These are phyloP conservation scores for Coemansia sp. DNA, from an alignment of 192 early-diverging fungal genomes.

Conservation along the genomic window DNA sequence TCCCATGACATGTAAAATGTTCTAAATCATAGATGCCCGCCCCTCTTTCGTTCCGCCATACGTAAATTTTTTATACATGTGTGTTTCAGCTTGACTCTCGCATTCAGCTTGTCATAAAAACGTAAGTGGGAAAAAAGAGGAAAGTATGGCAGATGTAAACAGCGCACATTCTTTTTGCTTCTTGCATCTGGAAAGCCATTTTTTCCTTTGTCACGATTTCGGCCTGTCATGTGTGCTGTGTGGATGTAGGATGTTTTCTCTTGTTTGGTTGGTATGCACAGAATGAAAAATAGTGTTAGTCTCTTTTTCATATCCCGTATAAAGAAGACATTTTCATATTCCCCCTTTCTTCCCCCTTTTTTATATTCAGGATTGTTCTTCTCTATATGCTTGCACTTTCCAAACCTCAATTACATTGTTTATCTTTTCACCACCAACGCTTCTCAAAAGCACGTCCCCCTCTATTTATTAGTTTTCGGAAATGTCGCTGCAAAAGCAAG, in stretches of 20 bases:
- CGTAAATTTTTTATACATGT: neutral
- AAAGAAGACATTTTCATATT: neutral
- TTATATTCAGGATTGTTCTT: too few relatives aligned
- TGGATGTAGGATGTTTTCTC: neutral
- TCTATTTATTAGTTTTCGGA: too few relatives aligned
- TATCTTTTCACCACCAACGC: neutral
- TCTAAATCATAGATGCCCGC: neutral
- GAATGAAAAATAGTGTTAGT: neutral
- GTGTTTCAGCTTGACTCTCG: neutral
- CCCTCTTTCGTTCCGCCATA: neutral
- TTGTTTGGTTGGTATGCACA: neutral
- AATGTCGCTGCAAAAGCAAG: conserved; percentile 11
- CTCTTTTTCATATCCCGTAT: neutral
- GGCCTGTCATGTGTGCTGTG: neutral
- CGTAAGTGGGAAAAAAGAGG: conserved; percentile 4
- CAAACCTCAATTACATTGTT: too few relatives aligned
- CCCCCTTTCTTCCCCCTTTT: neutral
- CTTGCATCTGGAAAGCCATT: neutral
- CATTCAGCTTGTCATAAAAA: neutral
- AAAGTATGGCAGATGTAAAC: neutral
- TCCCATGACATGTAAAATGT: too few relatives aligned
- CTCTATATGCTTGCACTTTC: too few relatives aligned
- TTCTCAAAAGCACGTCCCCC: too few relatives aligned
- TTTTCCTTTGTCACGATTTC: conserved; percentile 3
- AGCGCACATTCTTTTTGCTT: neutral